Base-by-base conservation (phyloP, 352 stramenopile genomes). In the Globisporangium megalacanthum region DNA sequence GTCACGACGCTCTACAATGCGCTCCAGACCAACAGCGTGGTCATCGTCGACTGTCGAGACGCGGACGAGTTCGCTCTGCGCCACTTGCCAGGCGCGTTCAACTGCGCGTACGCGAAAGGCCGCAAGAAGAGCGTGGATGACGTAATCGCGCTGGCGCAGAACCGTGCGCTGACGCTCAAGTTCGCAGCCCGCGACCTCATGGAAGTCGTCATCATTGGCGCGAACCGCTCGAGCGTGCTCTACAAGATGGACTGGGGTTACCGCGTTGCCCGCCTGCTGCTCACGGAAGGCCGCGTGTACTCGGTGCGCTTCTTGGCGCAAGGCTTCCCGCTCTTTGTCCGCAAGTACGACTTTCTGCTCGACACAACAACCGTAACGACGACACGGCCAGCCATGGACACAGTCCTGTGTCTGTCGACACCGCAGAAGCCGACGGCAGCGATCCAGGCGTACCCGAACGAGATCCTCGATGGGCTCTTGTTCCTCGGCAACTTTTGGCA, bases 401-500 rank as follows among this genome's bases (percentile, higher is more conserved):
- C 45, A 49, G 41, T 29, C 59, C 66, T 14, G 35, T 29, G 13
- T n/a, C n/a, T n/a, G 36, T 35, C 2, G n/a, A 17, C 6, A 56
- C 39, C 5, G 39, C 31, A 10, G 49, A 56, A 22, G 47, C 7
- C 25, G 36, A 49, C 17, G 50, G 58, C 47, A 35, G 11, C 51
- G 44, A 65, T 73, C 31, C 77, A 83, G 33, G 42, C 50, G 36
- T 92, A 84, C 48, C 82, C 82, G 39, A 92, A 89, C 65, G 82
- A 92, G 64, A 89, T 92, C 50, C 55, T 89, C 49, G 72, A 88
- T 17, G 69, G 60, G 3, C 86, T 88, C n/a, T 59, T 92, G 17
- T 92, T 71, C 29, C 60, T 92, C 19, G 82, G 82, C 58, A 92
- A 89, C 63, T 89, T 86, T 56, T 92, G 82, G 82, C 82, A 92